Evolutionary conservation across 139 green algal genomes (phyloP), one percentile per base, ranked within the genome.

Genomic region (Volvox africanus): DNA sequence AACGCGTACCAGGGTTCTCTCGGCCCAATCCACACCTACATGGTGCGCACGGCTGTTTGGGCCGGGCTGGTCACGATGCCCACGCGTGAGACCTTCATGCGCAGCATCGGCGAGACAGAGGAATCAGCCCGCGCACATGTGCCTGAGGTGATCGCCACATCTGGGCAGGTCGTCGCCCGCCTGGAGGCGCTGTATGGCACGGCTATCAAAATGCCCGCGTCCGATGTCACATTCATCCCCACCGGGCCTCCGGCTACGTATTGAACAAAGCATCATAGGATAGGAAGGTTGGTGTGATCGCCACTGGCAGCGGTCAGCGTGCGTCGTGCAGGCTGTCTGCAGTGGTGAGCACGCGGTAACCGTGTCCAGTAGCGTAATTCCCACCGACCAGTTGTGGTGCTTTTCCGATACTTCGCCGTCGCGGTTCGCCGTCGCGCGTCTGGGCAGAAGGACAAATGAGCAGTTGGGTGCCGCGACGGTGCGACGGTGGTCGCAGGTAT

Each of bases 11-110:
- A 94, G 68, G 84, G 82, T 24, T 87, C 91, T 11, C 89, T 95
- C 5, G 84, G 92, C 11, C 94, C 94, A 36, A 92, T 94, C 36
- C 94, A 95, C 87, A 93, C 91, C 2, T 94, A 94, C 75, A 78
- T 94, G 55, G 89, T 96, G 2, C 82, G 82, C 44, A 92, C 87
- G n/a, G 90, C 92, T 20, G 94, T 96, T 20, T 92, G 89, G 86
- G 94, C 94, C 21, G 93, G 94, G 1, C 92, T 95, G 86, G 91
- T 91, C 44, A 68, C 91, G 35, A 44, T 95, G 85, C 93, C 93
- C 11, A 61, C 86, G 0, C 78, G 89, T 0, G 86, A 91, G 26
- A 50, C 67, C 16, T 95, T 95, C 85, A 91, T 95, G 88, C 35
- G n/a, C 37, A 91, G 65, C 78, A 93, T 94, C 65, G 92, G 92